Evolutionary conservation across 495 filamentous ascomycete species (phyloP).

Genomic region (Penicillium nucicola): DNA sequence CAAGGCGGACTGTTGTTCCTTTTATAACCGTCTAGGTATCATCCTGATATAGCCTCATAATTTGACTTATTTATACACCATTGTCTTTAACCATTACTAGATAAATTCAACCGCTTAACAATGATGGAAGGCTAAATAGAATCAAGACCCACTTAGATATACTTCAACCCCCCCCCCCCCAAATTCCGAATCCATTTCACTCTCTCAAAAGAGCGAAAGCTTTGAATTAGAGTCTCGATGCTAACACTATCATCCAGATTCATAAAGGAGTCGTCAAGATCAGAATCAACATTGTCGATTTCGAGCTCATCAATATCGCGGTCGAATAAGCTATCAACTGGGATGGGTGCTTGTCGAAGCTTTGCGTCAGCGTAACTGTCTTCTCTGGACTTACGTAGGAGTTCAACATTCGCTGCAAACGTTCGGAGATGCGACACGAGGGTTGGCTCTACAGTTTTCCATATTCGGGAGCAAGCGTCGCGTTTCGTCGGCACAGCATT

Average conservation of each 20-base stretch:
- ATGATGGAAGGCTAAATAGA: no score
- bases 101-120: no score
- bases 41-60: no score
- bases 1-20: no score
- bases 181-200: no score
- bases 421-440: not conserved
- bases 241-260: not conserved
- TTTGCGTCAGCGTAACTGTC: constrained; percentile 3
- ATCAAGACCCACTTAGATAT: no score
- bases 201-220: no score
- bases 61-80: no score
- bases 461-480: not conserved
- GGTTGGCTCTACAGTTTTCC: constrained; percentile 4
- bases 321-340: not conserved
- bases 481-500: no score
- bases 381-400: constrained; percentile 3
- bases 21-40: no score
- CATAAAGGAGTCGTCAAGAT: not conserved
- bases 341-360: not conserved
- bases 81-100: no score
- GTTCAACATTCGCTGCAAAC: constrained; percentile 6
- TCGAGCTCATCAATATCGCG: not conserved
- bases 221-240: not conserved
- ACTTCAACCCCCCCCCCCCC: no score
- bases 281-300: not conserved